These are phyloP conservation scores for Peribolospora baueri DNA, from an alignment of 768 basidiomycete species.

Conservation along the genomic window DNA sequence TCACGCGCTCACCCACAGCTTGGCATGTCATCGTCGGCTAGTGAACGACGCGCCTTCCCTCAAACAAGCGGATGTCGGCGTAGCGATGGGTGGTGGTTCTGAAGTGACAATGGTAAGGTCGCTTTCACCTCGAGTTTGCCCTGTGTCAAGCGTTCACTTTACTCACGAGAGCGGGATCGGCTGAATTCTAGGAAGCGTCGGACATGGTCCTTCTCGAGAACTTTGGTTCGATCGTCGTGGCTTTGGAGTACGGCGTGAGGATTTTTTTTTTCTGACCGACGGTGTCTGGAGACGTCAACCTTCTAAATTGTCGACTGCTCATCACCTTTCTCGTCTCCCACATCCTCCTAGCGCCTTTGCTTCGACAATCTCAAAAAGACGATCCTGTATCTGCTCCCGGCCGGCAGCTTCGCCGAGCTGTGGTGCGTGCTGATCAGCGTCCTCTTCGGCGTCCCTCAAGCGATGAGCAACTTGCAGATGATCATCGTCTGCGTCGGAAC, in stretches of 20 bases:
- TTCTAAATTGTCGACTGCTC: not conserved
- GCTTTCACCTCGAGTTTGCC: slow-evolving; percentile 12
- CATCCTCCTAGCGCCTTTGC: slow-evolving; percentile 24
- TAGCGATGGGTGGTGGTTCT: slow-evolving; percentile 32
- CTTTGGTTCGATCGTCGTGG: slow-evolving; percentile 6
- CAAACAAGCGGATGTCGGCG: slow-evolving; percentile 37
- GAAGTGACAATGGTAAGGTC: slow-evolving; percentile 23
- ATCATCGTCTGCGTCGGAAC: slow-evolving; percentile 33
- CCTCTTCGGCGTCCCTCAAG: slow-evolving; percentile 34
- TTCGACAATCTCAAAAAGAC: slow-evolving; percentile 34
- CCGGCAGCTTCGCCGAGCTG: slow-evolving; percentile 37
- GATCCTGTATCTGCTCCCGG: slow-evolving; percentile 14
- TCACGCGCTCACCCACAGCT: not conserved
- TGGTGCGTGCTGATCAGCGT: slow-evolving; percentile 36
- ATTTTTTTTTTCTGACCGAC: slow-evolving; percentile 1
- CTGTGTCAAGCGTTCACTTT: slow-evolving; percentile 5
- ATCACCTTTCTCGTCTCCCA: not conserved
- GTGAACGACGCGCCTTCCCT: slow-evolving; percentile 37
- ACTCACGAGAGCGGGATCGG: slow-evolving; percentile 9
- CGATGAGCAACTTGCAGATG: slow-evolving; percentile 31
- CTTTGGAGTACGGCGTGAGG: not conserved
- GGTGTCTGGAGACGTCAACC: slow-evolving; percentile 8
- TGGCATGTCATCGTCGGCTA: not conserved
- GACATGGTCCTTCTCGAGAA: slow-evolving; percentile 20
- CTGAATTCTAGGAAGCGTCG: slow-evolving; percentile 4